phyloP scores from a whole-genome alignment of 2,329 filamentous ascomycete genomes.

The Nigrospora oryzae region DNA sequence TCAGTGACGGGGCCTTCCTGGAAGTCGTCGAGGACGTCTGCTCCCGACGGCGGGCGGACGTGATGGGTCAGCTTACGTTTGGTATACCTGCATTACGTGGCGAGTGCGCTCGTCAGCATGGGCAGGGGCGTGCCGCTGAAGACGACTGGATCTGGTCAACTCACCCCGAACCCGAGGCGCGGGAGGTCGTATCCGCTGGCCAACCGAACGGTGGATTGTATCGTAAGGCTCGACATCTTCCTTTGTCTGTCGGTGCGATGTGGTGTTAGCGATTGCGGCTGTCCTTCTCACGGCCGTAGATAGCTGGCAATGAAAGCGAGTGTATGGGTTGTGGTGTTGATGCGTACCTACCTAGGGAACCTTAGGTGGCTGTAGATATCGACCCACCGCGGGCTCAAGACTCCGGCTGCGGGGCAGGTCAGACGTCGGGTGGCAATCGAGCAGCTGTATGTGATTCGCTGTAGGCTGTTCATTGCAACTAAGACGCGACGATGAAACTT shows the following conservation, averaged over 20 bases:
- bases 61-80: conserved; percentile 31
- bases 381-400: background rate
- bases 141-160: conserved; percentile 11
- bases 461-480: too few species aligned
- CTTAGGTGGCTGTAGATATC: background rate
- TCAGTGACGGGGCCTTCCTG: background rate
- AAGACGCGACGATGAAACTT: too few species aligned
- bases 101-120: conserved; percentile 2
- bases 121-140: background rate
- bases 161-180: conserved; percentile 43
- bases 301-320: too few species aligned
- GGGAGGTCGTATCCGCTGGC: conserved; percentile 47
- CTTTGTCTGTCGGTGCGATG: background rate
- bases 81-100: conserved; percentile 33
- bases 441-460: too few species aligned
- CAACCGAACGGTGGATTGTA: conserved; percentile 42
- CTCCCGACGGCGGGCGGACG: background rate
- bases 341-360: background rate
- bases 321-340: background rate
- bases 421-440: too few species aligned
- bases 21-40: background rate
- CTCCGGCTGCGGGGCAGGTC: background rate
- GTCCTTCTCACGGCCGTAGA: too few species aligned
- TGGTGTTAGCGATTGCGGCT: too few species aligned
- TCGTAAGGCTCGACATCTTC: conserved; percentile 37